Percentiles rank a stretch among this genome's conserved stretches.
These are phyloP conservation scores for Melampsora americana DNA, from an alignment of 1,284 basidiomycete species.

Conservation along the genomic window DNA sequence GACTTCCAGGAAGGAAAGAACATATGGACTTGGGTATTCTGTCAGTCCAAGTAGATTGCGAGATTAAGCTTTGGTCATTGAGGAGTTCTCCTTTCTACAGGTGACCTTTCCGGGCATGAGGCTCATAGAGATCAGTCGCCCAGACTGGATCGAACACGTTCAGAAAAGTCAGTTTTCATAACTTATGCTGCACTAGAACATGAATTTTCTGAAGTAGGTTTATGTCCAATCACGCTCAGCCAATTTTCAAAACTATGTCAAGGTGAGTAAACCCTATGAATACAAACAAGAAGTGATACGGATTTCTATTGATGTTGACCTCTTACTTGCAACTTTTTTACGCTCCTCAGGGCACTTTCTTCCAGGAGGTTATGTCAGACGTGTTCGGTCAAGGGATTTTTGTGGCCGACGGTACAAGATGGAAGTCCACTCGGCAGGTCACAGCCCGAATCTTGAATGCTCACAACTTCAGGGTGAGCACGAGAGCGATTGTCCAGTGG, in stretches of 20 bases:
- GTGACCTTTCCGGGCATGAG: constrained; percentile 38
- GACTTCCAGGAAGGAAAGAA: constrained; percentile 16
- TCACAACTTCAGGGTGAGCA: constrained; percentile 37
- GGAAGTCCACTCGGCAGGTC: constrained; percentile 43
- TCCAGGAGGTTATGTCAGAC: constrained; percentile 44
- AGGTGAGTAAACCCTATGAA: constrained; percentile 11
- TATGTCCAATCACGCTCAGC: constrained; percentile 8
- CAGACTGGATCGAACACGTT: constrained; percentile 44
- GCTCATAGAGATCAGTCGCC: constrained; percentile 43
- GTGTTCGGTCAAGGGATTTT: constrained; percentile 45
- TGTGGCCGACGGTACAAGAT: constrained; percentile 37
- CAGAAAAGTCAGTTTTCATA: constrained; percentile 36
- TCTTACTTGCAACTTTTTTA: not conserved
- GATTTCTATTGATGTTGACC: too few species aligned
- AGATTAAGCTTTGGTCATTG: not conserved
- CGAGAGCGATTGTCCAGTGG: not conserved
- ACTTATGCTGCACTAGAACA: not conserved
- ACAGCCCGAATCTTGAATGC: constrained; percentile 42
- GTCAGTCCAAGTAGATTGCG: not conserved
- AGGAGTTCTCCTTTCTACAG: not conserved
- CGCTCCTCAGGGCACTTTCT: constrained; percentile 27
- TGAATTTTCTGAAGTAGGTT: not conserved
- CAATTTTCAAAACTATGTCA: constrained; percentile 45
- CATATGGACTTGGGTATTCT: constrained; percentile 29
- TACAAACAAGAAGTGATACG: too few species aligned